A percentile compares a stretch with the other conserved stretches of the same genome.
Conservation (phyloP, 2,329 filamentous ascomycete species). For the Dryadomyces quercivorus region DNA sequence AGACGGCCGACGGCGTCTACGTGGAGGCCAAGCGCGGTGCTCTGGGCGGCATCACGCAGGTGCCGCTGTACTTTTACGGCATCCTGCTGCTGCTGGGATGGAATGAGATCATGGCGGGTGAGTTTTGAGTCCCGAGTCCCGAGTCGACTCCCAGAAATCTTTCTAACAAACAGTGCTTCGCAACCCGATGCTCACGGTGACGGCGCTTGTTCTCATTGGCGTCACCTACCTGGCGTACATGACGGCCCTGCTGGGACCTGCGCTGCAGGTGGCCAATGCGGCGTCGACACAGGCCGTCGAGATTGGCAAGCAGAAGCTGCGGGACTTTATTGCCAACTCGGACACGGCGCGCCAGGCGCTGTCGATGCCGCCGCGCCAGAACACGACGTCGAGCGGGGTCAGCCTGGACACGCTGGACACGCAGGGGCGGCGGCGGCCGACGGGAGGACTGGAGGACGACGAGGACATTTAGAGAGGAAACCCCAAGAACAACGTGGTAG, state of each 20-base stretch:
- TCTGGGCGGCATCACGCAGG: conserved; percentile 86
- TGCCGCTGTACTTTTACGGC: conserved; percentile 90
- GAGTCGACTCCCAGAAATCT: no score
- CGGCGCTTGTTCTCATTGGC: conserved; percentile 64
- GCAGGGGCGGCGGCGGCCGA: conserved; percentile 37
- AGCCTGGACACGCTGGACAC: conserved; percentile 49
- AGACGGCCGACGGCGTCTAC: conserved; percentile 93
- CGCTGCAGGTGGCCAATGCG: conserved; percentile 88
- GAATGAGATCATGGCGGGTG: conserved; percentile 95
- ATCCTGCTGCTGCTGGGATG: conserved; percentile 85
- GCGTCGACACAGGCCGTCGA: conserved; percentile 77
- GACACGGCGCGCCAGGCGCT: conserved; percentile 76
- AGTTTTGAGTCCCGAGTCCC: conserved; percentile 22
- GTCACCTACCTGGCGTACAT: conserved; percentile 84
- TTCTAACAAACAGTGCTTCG: conserved; percentile 56
- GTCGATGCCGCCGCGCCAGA: conserved; percentile 48
- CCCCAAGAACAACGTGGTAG: neutral
- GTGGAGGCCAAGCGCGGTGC: conserved; percentile 96
- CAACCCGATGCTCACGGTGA: conserved; percentile 85
- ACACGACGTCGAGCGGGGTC: conserved; percentile 23
- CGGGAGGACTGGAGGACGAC: conserved; percentile 29
- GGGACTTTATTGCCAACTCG: conserved; percentile 81
- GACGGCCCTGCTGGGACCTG: conserved; percentile 90
- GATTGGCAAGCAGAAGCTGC: conserved; percentile 80
- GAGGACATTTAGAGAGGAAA: conserved; percentile 36